Evolutionary conservation across 768 basidiomycete genomes (phyloP), one percentile per base, ranked within the genome.

Genomic region (Pulveroboletus ravenelii): DNA sequence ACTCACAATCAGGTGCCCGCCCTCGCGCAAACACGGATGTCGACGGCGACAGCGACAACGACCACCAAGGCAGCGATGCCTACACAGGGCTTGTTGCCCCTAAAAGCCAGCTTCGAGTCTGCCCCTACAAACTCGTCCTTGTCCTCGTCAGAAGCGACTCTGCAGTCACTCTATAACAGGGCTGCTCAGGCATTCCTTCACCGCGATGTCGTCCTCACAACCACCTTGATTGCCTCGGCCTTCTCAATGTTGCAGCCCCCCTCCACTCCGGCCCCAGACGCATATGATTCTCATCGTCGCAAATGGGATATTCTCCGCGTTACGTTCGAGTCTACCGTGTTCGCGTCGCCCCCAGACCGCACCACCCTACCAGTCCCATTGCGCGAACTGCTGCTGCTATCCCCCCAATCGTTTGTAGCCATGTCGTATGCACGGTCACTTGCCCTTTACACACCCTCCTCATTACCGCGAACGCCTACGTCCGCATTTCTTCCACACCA

Each of bases 271-370:
- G 48, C 48, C 0, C 56, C 60, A 37, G 82, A 82, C 51, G 41
- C 58, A 3, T 72, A 81, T 5, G 72, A 76, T 48, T 69, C 77
- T 18, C 71, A 74, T 42, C 80, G 89, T 15, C 75, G 83, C 49
- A 91, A 90, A 71, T 93, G 90, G 90, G 89, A 93, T 60, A 81
- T 93, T 49, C 81, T 93, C 7, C 78, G 90, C 23, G 85, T 93
- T 54, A 92, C 89, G 0, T 76, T 90, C 48, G 89, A 92, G 63
- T 80, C 84, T 1, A 88, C 84, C 1, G 68, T 87, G 25, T 89
- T 86, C 60, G 65, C 79, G 13, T 76, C 85, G 3, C 72, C 72
- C 1, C 78, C 81, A 17, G 64, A 68, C 45, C 55, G 56, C 27
- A n/a, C 47, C 5, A 42, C 53, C 17, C 65, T 87, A 13, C 85